Percentiles rank a stretch among this genome's conserved stretches.
Conservation (phyloP, 352 stramenopile genomes). For the Globisporangium irregulare region DNA sequence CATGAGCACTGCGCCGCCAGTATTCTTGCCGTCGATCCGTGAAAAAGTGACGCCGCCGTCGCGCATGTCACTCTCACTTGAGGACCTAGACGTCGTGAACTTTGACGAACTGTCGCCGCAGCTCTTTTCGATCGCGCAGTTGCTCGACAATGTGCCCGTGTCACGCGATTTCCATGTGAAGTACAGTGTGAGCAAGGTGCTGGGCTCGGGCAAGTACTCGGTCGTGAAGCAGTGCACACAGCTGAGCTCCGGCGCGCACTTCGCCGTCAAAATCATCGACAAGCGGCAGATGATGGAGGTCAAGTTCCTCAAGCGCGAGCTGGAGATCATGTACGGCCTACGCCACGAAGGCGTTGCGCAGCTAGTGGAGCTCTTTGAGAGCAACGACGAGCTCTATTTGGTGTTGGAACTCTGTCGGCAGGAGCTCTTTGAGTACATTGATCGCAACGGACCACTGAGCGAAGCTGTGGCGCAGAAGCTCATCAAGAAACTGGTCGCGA, state of each 20-base stretch:
- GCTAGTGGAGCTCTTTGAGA: constrained; percentile 78
- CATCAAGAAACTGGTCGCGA: constrained; percentile 69
- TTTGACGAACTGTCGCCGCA: constrained; percentile 43
- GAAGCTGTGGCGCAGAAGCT: constrained; percentile 66
- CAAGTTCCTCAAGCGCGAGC: constrained; percentile 80
- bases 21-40: constrained; percentile 68
- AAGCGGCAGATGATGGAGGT: constrained; percentile 80
- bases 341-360: constrained; percentile 75
- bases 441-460: constrained; percentile 63
- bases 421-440: constrained; percentile 83
- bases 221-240: constrained; percentile 68
- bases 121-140: constrained; percentile 61
- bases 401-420: constrained; percentile 81
- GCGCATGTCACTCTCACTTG: constrained; percentile 56
- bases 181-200: constrained; percentile 49
- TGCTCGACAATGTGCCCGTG: constrained; percentile 68
- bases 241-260: constrained; percentile 27
- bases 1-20: constrained; percentile 32
- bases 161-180: constrained; percentile 49
- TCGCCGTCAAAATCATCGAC: constrained; percentile 83
- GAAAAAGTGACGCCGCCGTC: constrained; percentile 59
- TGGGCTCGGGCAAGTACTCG: constrained; percentile 78
- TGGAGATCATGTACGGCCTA: constrained; percentile 84
- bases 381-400: constrained; percentile 67
- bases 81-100: constrained; percentile 36